Percentiles rank a stretch among this genome's conserved stretches.
These are phyloP conservation scores for Rubroboletus satanas DNA, from an alignment of 768 basidiomycete species.

Conservation along the genomic window DNA sequence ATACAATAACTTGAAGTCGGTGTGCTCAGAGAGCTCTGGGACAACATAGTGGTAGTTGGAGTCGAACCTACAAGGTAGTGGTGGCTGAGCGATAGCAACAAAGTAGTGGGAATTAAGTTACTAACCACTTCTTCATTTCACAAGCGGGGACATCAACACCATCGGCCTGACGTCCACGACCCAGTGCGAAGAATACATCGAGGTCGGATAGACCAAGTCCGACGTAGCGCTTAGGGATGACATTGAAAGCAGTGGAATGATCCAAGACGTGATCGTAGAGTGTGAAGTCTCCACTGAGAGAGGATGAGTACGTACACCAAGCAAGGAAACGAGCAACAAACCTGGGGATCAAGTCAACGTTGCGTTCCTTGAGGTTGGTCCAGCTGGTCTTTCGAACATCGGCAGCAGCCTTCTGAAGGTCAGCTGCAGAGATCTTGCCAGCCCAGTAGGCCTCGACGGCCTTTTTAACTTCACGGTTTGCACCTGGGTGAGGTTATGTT, in stretches of 20 bases:
- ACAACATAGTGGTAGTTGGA: slow-evolving; percentile 99
- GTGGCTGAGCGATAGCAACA: not conserved
- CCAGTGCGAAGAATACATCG: slow-evolving; percentile 98
- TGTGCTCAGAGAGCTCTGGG: slow-evolving; percentile 86
- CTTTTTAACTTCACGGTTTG: slow-evolving; percentile 95
- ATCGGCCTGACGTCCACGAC: slow-evolving; percentile 92
- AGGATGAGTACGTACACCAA: slow-evolving; percentile 12
- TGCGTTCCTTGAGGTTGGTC: slow-evolving; percentile 76
- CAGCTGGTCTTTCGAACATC: slow-evolving; percentile 87
- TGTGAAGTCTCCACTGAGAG: slow-evolving; percentile 89
- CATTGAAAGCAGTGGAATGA: slow-evolving; percentile 94
- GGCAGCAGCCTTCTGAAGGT: slow-evolving; percentile 83
- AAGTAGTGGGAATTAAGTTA: slow-evolving; percentile 8
- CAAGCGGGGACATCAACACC: slow-evolving; percentile 95
- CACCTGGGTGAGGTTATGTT: slow-evolving; percentile 47
- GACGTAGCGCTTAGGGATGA: slow-evolving; percentile 90
- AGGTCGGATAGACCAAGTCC: slow-evolving; percentile 82
- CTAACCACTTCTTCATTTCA: slow-evolving; percentile 99
- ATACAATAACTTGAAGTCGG: slow-evolving; percentile 91
- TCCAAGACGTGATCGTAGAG: slow-evolving; percentile 99
- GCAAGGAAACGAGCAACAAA: slow-evolving; percentile 33
- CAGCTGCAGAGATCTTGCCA: slow-evolving; percentile 82
- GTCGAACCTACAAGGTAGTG: slow-evolving; percentile 67
- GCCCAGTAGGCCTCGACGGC: slow-evolving; percentile 99
- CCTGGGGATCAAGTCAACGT: slow-evolving; percentile 93